Evolutionary conservation across 1,284 basidiomycete species (phyloP).

Genomic region (Dichomitus squalens): DNA sequence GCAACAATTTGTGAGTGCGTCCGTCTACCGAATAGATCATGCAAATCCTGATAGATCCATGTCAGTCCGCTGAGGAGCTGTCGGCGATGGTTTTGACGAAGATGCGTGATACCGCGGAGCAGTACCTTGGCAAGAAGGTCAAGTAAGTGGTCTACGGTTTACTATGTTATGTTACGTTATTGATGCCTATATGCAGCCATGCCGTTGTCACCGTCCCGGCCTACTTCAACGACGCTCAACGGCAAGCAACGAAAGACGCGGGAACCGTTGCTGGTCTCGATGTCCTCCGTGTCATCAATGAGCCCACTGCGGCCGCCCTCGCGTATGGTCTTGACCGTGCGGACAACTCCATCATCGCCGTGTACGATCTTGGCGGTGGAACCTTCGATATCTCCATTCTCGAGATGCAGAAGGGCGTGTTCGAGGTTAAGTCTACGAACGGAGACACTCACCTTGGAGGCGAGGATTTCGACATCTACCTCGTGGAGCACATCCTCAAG

Average conservation of each 20-base stretch:
- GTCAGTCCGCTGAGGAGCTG: slow-evolving; percentile 77
- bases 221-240: slow-evolving; percentile 99
- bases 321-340: slow-evolving; percentile 92
- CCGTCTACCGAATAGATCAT: not conserved
- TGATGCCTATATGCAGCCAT: slow-evolving; percentile 45
- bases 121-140: slow-evolving; percentile 91
- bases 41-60: not conserved
- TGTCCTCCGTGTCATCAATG: slow-evolving; percentile 98
- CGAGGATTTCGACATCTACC: slow-evolving; percentile 95
- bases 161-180: not conserved
- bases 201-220: slow-evolving; percentile 95
- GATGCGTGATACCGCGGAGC: slow-evolving; percentile 95
- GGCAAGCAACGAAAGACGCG: slow-evolving; percentile 97
- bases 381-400: slow-evolving; percentile 99
- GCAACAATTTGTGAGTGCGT: slow-evolving; percentile 61
- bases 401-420: slow-evolving; percentile 99
- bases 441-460: slow-evolving; percentile 99
- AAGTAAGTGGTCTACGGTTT: slow-evolving; percentile 62
- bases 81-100: slow-evolving; percentile 89
- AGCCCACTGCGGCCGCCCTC: slow-evolving; percentile 96
- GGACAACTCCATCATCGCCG: slow-evolving; percentile 89
- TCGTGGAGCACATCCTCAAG: slow-evolving; percentile 86
- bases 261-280: slow-evolving; percentile 97
- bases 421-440: slow-evolving; percentile 99
- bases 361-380: slow-evolving; percentile 87